Evolutionary conservation across 2,329 filamentous ascomycete genomes (phyloP), one percentile per base, ranked within the genome.

Genomic region (Chaetoscypha palmicola): DNA sequence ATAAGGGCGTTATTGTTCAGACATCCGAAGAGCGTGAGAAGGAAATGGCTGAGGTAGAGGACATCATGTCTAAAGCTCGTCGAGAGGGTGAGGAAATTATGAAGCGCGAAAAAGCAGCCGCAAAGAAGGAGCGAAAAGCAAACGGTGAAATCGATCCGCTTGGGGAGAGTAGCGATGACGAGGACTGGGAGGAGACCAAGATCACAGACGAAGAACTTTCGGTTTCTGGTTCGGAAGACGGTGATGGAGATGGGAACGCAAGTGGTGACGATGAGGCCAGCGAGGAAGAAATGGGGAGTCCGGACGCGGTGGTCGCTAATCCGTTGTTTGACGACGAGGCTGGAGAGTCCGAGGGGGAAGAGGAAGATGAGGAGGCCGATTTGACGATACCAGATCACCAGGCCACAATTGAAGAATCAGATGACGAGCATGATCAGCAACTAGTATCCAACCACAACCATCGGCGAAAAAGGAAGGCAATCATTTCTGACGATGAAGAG

Each of bases 21-120:
- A 95, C 86, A 0, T 79, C 82, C 2, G 91, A 96, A 64, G 90
- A 98, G 62, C 79, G 86, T 16, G 85, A 90, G 59, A 77, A 79
- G 24, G 84, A 94, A 61, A 79, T 88, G 63, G 80, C 85, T 45
- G 80, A 90, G 47, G 79, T 95, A 10, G 92, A 97, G 55, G 84
- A 96, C 58, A 76, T 97, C 48, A 77, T 97, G 20, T 83, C 91
- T 37, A 89, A 83, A 57, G 91, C 90, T 16, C 76, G 89, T 45
- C 73, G 80, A 49, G 87, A 97, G 60, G 90, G 83, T 2, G 77
- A 85, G 34, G 81, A 84, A 53, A 81, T 97, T 38, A 83, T 82
- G 64, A 79, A 83, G 56, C 72, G 79, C 38, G 92, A 98, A 66
- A 80, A 80, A 51, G 82, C 77, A 21, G 80, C 78, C 34, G 79